Percentiles rank a stretch among this genome's conserved stretches.
Evolutionary conservation across 2,329 filamentous ascomycete genomes (phyloP).

Genomic region (Arthroderma sp.): DNA sequence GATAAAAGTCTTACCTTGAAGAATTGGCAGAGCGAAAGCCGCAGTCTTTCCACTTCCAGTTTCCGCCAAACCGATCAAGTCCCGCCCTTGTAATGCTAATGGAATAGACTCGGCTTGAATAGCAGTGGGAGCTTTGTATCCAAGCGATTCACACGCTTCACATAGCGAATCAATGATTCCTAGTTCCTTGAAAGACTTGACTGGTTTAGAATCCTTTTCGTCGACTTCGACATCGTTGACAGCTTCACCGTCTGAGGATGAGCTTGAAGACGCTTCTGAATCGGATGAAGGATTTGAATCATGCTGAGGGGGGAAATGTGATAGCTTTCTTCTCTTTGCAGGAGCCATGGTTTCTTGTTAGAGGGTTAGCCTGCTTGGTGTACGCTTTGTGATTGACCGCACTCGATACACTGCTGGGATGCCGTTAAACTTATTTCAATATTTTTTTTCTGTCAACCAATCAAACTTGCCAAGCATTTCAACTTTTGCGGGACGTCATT

Average conservation of each 20-base stretch:
- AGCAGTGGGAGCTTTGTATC: constrained; percentile 74
- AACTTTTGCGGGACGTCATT: no score
- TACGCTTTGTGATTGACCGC: no score
- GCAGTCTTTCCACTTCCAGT: constrained; percentile 94
- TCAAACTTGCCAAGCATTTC: no score
- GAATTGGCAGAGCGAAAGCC: constrained; percentile 82
- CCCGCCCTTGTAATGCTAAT: constrained; percentile 61
- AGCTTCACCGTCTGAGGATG: constrained; percentile 6
- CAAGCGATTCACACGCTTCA: constrained; percentile 70
- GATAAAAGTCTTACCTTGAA: constrained; percentile 43
- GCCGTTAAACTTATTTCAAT: no score
- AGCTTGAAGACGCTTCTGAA: constrained; percentile 6
- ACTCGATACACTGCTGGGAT: no score
- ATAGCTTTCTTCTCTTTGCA: constrained; percentile 30
- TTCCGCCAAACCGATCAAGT: constrained; percentile 87
- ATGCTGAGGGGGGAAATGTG: constrained; percentile 14
- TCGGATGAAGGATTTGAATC: constrained; percentile 1
- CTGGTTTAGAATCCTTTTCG: constrained; percentile 1
- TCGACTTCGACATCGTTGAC: constrained; percentile 3
- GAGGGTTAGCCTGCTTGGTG: not conserved
- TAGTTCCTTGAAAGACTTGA: constrained; percentile 35
- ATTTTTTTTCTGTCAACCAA: no score
- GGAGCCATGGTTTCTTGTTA: constrained; percentile 21
- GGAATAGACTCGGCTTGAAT: constrained; percentile 84
- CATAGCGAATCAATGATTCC: constrained; percentile 75